Evolutionary conservation across 1,284 basidiomycete genomes (phyloP).

Genomic region (Athelia sp.): DNA sequence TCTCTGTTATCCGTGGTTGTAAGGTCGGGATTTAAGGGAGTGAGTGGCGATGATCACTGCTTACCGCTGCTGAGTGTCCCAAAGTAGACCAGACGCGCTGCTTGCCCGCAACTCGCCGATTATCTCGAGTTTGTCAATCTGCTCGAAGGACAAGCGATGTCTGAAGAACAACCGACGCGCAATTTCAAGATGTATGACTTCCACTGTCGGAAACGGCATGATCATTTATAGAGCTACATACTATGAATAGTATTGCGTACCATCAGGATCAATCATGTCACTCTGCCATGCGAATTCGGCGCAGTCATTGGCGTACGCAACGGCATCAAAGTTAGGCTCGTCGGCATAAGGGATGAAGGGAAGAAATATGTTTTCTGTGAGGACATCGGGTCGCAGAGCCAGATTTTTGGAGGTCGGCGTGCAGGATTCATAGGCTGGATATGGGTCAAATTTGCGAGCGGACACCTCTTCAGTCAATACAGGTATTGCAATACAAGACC

Average conservation of each 20-base stretch:
- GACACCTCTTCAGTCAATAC: neutral
- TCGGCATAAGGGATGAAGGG: constrained; percentile 57
- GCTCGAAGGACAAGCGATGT: constrained; percentile 15
- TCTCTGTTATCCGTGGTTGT: constrained; percentile 11
- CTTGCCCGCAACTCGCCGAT: constrained; percentile 10
- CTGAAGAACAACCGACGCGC: constrained; percentile 21
- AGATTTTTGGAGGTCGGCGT: constrained; percentile 40
- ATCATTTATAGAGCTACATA: no score
- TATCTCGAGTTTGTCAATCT: constrained; percentile 22
- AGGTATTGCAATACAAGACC: neutral
- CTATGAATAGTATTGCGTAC: constrained; percentile 28
- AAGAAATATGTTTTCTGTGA: constrained; percentile 32
- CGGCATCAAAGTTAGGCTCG: constrained; percentile 41
- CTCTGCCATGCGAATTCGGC: constrained; percentile 43
- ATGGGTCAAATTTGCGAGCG: constrained; percentile 17
- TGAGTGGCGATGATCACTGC: constrained; percentile 1
- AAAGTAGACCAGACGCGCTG: constrained; percentile 22
- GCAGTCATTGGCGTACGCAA: constrained; percentile 36
- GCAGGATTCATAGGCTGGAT: constrained; percentile 45
- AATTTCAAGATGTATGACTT: constrained; percentile 30
- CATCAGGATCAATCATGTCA: constrained; percentile 36
- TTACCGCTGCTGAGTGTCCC: constrained; percentile 28
- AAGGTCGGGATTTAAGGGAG: neutral
- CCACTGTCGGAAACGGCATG: no score
- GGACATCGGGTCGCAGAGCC: constrained; percentile 50